Conservation (phyloP, 768 basidiomycete genomes). For the Pholiota conissans region DNA sequence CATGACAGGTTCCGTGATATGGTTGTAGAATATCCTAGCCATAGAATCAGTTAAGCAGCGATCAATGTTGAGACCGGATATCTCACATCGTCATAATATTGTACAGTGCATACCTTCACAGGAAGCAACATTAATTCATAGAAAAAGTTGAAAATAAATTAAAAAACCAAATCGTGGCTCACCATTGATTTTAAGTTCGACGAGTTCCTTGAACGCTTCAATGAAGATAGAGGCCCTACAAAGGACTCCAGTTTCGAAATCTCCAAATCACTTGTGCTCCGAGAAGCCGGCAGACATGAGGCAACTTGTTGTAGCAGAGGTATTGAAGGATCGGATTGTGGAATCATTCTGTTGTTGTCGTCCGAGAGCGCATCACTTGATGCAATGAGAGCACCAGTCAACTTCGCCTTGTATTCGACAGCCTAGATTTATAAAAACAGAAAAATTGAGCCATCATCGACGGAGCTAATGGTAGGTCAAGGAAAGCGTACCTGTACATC, state of each 20-base stretch:
- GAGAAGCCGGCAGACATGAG: background rate
- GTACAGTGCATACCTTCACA: constrained; percentile 18
- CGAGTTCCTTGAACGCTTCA: background rate
- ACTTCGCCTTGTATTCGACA: constrained; percentile 1
- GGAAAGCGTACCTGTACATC: constrained; percentile 9
- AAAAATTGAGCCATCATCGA: constrained; percentile 1
- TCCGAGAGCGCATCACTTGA: constrained; percentile 2
- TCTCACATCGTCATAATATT: constrained; percentile 6
- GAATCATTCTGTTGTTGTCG: background rate
- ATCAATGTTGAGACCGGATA: background rate
- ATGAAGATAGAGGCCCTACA: background rate
- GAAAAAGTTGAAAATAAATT: too few species aligned
- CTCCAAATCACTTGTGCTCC: background rate
- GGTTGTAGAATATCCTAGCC: constrained; percentile 26
- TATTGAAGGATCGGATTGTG: background rate
- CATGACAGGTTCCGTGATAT: constrained; percentile 26
- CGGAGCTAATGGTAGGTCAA: background rate
- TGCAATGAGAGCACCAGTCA: constrained; percentile 9
- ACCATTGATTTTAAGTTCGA: constrained; percentile 14
- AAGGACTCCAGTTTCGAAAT: background rate
- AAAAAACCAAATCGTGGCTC: too few species aligned
- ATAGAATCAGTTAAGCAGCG: background rate
- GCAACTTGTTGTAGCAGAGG: too few species aligned
- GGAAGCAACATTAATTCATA: background rate
- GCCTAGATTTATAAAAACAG: constrained; percentile 11